Evolutionary conservation across 2,329 filamentous ascomycete genomes (phyloP), one percentile per base, ranked within the genome.

Genomic region (Microcera coccophila): DNA sequence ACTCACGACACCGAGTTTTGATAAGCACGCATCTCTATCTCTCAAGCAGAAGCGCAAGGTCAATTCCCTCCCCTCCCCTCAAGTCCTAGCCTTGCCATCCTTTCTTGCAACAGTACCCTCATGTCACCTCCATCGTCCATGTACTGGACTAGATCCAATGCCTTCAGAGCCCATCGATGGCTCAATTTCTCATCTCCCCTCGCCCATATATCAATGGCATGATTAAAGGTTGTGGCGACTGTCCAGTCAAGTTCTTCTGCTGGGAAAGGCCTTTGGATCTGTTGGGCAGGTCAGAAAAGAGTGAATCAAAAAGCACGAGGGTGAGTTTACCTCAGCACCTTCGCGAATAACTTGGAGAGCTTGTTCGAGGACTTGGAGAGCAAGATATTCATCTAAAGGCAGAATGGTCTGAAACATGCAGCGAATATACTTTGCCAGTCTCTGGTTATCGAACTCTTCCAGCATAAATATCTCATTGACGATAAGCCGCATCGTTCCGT

Each of bases 351-450:
- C 71, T 2, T 62, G 61, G 2, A 73, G 71, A 1, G 81, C 78
- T 57, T 89, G 81, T n/a, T 81, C 74, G 7, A 89, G 66, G 4
- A 89, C 71, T 35, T 74, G 70, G 38, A 84, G 68, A 9, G 79
- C 77, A 14, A 81, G 63, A 1, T 63, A 62, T 16, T 80, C 74
- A 36, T 82, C 74, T 4, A 75, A 68, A 2, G 76, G 68, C 1
- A 90, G 65, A 0, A 84, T 76, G 1, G 81, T 71, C 48, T 86
- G 84, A 50, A 91, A 86, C 2, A 93, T 71, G 54, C 86, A 90
- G 1, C 87, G 79, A 35, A 91, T 77, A 69, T 93, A 95, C 54
- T 84, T 85, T 7, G 85, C 78, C 1, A 94, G 69, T 53, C 80
- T 82, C 1, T 62, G 59, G 4, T 72, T 70, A 48, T 84, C 74